Evolutionary conservation across 345 rosid species (phyloP).

Genomic region (Gossypium raimondii): DNA sequence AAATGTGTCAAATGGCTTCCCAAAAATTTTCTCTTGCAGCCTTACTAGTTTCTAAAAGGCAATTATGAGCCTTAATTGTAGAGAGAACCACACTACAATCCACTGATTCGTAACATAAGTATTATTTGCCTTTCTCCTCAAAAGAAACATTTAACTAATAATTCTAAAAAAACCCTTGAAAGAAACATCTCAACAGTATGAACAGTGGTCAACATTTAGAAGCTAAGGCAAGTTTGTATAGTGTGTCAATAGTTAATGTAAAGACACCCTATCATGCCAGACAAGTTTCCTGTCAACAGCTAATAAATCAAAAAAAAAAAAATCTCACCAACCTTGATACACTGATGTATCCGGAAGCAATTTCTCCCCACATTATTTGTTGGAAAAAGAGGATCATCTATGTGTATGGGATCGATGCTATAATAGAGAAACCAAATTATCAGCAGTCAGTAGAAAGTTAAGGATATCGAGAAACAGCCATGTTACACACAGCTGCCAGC

Average conservation of each 20-base stretch:
- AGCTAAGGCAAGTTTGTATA: neutral
- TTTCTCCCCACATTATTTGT: constrained; percentile 94
- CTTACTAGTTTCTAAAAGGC: neutral
- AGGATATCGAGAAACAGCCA: constrained; percentile 12
- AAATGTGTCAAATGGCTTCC: neutral
- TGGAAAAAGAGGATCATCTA: constrained; percentile 93
- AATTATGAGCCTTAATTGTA: neutral
- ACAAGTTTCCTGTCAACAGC: constrained; percentile 10
- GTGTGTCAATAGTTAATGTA: neutral
- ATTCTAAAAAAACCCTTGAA: neutral
- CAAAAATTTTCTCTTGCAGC: neutral
- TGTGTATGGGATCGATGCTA: constrained; percentile 93
- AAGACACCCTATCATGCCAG: constrained; percentile 2
- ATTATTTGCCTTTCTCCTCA: neutral
- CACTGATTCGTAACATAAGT: neutral
- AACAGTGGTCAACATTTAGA: neutral
- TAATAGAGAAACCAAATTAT: constrained; percentile 29
- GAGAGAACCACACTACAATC: constrained; percentile 1
- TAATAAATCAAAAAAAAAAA: constrained; percentile 11
- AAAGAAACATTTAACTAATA: neutral
- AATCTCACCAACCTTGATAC: constrained; percentile 66
- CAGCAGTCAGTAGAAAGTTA: constrained; percentile 17
- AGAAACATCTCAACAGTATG: neutral
- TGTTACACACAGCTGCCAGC: neutral
- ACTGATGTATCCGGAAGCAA: constrained; percentile 97